Evolutionary conservation across 257 asterid species (phyloP), one percentile per base, ranked within the genome.

Genomic region (Gentiana macrophylla): DNA sequence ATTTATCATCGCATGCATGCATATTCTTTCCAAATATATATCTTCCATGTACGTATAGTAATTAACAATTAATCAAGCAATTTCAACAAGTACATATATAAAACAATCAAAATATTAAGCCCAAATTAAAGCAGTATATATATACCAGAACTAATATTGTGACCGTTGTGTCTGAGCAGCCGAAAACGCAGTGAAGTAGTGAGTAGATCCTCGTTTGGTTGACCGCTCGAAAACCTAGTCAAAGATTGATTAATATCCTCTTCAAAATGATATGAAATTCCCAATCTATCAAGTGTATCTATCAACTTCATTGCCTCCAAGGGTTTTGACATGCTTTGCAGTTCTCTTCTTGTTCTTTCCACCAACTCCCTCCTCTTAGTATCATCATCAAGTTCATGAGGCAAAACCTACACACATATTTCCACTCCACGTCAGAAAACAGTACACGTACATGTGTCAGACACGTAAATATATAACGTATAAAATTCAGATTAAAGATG

Each of bases 161-260:
- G 67, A 56, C 88, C 88, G 33, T 70, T 72, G 50, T 80, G 79
- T 46, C 94, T 81, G 43, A 83, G 82, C 67, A 83, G 57, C 1
- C 86, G 84, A 52, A 84, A 84, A 55, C 84, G 77, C 5, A 84
- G 64, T 1, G 79, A 80, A 0, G 84, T 63, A 32, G 80, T 62
- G 68, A 74, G 64, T 51, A 78, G 79, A 69, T 80, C 73, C 33
- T 72, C 72, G 12, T 35, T 12, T 0, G 63, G 24, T 37, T 53
- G 44, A 5, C 5, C 60, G 60, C 15, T 12, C n/a, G 57, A 57
- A 46, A 59, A 37, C 37, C 70, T 52, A 11, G 59, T 56, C 46
- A 41, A 5, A 2, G 72, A 1, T 32, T 53, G 55, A 7, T 52
- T 34, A 32, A 79, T 74, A 0, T 72, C 72, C 2, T 76, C 84